Evolutionary conservation across 495 filamentous ascomycete genomes (phyloP).

Genomic region (Talaromyces liani): DNA sequence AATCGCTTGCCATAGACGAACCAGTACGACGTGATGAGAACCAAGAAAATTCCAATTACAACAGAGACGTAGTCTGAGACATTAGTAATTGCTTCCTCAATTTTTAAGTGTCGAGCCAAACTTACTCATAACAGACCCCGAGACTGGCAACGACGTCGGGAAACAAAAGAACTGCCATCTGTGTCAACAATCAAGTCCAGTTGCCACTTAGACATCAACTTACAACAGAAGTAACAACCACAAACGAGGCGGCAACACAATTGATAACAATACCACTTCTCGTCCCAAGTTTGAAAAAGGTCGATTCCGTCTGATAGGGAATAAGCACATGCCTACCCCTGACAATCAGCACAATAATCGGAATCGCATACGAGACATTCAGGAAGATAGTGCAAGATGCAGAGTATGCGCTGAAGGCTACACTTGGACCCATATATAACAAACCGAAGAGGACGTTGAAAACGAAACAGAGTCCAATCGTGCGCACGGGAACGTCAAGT

Average conservation of each 20-base stretch:
- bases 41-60: background rate
- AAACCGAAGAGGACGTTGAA: background rate
- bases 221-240: background rate
- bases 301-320: background rate
- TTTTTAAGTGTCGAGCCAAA: background rate
- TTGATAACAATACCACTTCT: background rate
- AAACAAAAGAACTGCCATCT: background rate
- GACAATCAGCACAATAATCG: background rate
- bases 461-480: background rate
- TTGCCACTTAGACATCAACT: background rate
- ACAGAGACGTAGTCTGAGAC: background rate
- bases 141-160: background rate
- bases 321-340: background rate
- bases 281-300: background rate
- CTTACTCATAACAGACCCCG: constrained; percentile 4
- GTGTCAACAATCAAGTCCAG: background rate
- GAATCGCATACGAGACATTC: constrained; percentile 1
- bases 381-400: constrained; percentile 1
- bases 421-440: background rate
- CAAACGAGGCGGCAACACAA: constrained; percentile 1
- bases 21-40: background rate
- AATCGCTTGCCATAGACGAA: background rate
- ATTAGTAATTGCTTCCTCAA: background rate
- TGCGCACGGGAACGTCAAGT: background rate
- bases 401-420: constrained; percentile 1